A percentile compares a stretch with the other conserved stretches of the same genome.
Conservation (phyloP, 495 filamentous ascomycete species). For the Penicillium soppii region DNA sequence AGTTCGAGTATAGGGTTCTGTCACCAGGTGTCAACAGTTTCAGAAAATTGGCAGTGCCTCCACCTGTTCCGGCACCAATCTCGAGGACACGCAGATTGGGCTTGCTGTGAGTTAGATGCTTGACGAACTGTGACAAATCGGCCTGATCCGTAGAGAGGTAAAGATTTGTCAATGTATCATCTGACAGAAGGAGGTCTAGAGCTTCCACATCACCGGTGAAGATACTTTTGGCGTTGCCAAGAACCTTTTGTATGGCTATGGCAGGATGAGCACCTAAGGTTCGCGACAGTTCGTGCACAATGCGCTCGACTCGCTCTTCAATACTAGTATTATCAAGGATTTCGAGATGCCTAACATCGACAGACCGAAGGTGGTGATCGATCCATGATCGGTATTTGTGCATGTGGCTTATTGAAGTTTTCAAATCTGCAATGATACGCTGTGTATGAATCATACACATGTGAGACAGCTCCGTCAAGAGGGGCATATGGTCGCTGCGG, state of each 20-base stretch:
- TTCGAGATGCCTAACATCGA: neutral
- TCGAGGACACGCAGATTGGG: constrained; percentile 39
- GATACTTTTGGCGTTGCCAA: constrained; percentile 9
- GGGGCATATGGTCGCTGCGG: neutral
- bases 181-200: constrained; percentile 30
- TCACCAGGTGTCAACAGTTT: constrained; percentile 9
- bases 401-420: constrained; percentile 9
- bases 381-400: constrained; percentile 13
- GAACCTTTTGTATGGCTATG: constrained; percentile 13
- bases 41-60: constrained; percentile 33
- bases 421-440: neutral
- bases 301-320: neutral
- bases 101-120: constrained; percentile 32
- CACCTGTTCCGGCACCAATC: too few relatives aligned
- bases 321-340: constrained; percentile 1
- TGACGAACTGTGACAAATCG: constrained; percentile 20
- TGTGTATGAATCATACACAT: constrained; percentile 16
- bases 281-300: neutral
- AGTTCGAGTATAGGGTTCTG: constrained; percentile 14
- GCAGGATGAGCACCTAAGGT: neutral
- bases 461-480: constrained; percentile 1
- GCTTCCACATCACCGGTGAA: constrained; percentile 21
- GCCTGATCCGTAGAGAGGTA: constrained; percentile 25
- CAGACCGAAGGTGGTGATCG: constrained; percentile 3
- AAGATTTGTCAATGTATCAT: constrained; percentile 25